Base-by-base conservation (phyloP, 2,329 filamentous ascomycete species). In the Phialocephala subalpina region DNA sequence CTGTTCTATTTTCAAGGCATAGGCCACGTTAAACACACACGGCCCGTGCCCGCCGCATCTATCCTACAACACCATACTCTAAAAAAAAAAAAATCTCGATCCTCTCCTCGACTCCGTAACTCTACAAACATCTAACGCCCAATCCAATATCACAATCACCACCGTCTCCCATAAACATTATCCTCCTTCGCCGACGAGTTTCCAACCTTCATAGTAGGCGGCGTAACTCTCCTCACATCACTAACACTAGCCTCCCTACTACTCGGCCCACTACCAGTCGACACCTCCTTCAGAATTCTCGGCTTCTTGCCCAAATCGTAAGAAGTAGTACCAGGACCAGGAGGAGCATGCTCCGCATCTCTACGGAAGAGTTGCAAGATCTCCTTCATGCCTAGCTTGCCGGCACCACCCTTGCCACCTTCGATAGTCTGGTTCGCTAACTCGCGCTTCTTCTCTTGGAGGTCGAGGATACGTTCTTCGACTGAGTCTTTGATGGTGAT, bases 381-480 rank as follows among this genome's bases (percentile, higher is more conserved):
- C 80, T 99, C 96, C 76, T 94, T 90, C 87, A 98, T 90, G 57
- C 91, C 93, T 58, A 99, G 84, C 81, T 97, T 97, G 77, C 92
- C 88, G 18, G 89, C 86, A 63, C 82, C 87, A 67, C 91, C 92
- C 76, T 87, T 92, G 77, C 89, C 87, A 70, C 89, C 90, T 78
- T 97, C 96, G 65, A 99, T 96, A 14, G 96, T 93, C 68, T 94
- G 90, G 75, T 93, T 90, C n/a, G 96, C 95, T 14, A 99, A 86
- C 73, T 93, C 88, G 12, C 96, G 89, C 82, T 99, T 99, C 79
- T 94, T 93, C 69, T 97, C 91, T 80, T 99, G 96, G 25, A 99
- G 86, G 67, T 92, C 93, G n/a, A 98, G 82, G 73, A 99, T 99
- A 65, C 94, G 89, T 79, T 95, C 94, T 82, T 99, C 96, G 63